A percentile compares a stretch with the other conserved stretches of the same genome.
Evolutionary conservation across 1,284 basidiomycete genomes (phyloP).

Genomic region (Spongispora temasekensis): DNA sequence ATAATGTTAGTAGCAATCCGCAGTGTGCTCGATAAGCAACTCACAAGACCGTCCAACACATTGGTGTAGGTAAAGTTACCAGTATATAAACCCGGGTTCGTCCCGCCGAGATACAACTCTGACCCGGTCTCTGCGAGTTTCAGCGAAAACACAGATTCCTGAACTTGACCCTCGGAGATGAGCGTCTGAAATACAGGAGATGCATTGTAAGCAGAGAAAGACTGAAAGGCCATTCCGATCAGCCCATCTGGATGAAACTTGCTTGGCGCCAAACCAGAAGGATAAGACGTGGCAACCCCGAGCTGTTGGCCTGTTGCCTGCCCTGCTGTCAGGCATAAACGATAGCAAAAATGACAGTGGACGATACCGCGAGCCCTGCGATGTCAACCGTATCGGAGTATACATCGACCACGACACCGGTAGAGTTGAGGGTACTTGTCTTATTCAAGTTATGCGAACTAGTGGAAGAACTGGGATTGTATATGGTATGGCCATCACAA

Average conservation of each 20-base stretch:
- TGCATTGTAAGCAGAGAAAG: conserved; percentile 11
- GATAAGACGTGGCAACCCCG: conserved; percentile 17
- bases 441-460: conserved; percentile 23
- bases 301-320: conserved; percentile 18
- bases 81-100: conserved; percentile 18
- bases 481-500: conserved; percentile 30
- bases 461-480: conserved; percentile 32
- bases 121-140: conserved; percentile 41
- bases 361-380: conserved; percentile 22
- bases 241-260: conserved; percentile 23
- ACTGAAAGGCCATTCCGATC: conserved; percentile 22
- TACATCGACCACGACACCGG: conserved; percentile 34
- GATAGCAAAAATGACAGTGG: neutral
- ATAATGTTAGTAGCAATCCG: neutral
- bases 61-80: conserved; percentile 19
- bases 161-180: conserved; percentile 23
- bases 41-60: conserved; percentile 44
- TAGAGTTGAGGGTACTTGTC: conserved; percentile 30
- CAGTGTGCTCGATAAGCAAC: neutral
- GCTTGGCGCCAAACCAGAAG: neutral
- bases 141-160: conserved; percentile 40
- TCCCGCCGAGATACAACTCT: conserved; percentile 45
- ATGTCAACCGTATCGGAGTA: conserved; percentile 36
- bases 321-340: conserved; percentile 3
- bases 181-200: conserved; percentile 22